Percentiles rank a stretch among this genome's conserved stretches.
These are phyloP conservation scores for Telopea speciosissima DNA, from an alignment of 177 flowering plant species.

Conservation along the genomic window DNA sequence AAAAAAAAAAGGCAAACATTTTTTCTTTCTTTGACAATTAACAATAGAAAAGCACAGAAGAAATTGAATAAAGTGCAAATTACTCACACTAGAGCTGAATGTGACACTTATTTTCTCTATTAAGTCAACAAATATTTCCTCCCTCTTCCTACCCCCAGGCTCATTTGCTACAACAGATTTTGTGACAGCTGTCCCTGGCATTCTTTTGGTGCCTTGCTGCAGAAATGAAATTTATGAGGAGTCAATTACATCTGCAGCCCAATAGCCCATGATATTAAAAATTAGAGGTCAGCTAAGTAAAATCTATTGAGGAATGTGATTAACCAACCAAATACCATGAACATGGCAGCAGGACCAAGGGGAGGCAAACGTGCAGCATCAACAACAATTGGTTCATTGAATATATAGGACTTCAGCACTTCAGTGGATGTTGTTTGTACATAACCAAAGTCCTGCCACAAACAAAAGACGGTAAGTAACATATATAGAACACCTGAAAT, in stretches of 20 bases:
- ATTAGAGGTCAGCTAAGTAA: background rate
- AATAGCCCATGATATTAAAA: background rate
- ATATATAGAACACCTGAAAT: background rate
- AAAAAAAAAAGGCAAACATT: background rate
- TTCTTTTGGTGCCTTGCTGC: slow-evolving; percentile 93
- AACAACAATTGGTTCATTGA: slow-evolving; percentile 83
- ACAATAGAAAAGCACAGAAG: background rate
- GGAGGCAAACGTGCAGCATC: slow-evolving; percentile 74
- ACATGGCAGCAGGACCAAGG: slow-evolving; percentile 80
- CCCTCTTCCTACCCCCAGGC: slow-evolving; percentile 88
- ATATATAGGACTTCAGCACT: slow-evolving; percentile 71
- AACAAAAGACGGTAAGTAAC: slow-evolving; percentile 7
- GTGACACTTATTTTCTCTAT: slow-evolving; percentile 94
- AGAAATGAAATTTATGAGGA: slow-evolving; percentile 13
- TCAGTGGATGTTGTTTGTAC: slow-evolving; percentile 92
- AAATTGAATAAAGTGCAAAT: slow-evolving; percentile 3
- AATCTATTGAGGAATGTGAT: background rate
- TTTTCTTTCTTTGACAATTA: background rate
- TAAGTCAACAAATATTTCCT: slow-evolving; percentile 93
- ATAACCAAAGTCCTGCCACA: slow-evolving; percentile 80
- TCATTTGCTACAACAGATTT: slow-evolving; percentile 96
- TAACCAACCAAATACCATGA: slow-evolving; percentile 45
- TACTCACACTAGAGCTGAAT: slow-evolving; percentile 95
- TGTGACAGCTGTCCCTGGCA: slow-evolving; percentile 98
- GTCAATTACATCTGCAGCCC: slow-evolving; percentile 7